Evolutionary conservation across 352 stramenopile genomes (phyloP).

Genomic region (Phytophthora europaea): DNA sequence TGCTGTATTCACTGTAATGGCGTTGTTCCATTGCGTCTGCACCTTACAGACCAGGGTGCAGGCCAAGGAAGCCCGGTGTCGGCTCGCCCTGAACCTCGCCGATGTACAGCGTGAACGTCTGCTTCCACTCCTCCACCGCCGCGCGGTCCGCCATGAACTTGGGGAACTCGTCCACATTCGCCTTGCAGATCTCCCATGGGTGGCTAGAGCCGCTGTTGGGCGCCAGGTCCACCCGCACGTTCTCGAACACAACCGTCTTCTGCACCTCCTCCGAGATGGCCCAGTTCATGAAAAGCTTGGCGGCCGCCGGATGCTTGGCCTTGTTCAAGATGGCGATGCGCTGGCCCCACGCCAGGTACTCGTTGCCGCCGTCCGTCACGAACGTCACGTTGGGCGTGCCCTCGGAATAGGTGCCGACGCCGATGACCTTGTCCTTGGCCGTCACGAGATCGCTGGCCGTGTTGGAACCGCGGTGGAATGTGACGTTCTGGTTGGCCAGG

Average conservation of each 20-base stretch:
- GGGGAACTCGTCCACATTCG: slow-evolving; percentile 44
- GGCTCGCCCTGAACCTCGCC: slow-evolving; percentile 58
- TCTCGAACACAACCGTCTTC: slow-evolving; percentile 36
- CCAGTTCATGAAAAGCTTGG: slow-evolving; percentile 76
- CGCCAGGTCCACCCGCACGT: slow-evolving; percentile 48
- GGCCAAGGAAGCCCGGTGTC: slow-evolving; percentile 44
- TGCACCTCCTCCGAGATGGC: slow-evolving; percentile 48
- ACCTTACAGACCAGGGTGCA: slow-evolving; percentile 38
- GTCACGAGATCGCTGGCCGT: slow-evolving; percentile 35
- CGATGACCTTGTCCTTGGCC: slow-evolving; percentile 45
- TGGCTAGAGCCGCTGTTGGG: slow-evolving; percentile 37
- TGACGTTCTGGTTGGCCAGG: slow-evolving; percentile 48
- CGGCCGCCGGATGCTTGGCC: slow-evolving; percentile 54
- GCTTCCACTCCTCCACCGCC: slow-evolving; percentile 45
- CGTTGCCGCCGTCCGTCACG: slow-evolving; percentile 38
- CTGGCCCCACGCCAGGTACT: slow-evolving; percentile 60
- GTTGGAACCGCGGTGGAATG: slow-evolving; percentile 49
- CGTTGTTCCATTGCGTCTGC: not conserved
- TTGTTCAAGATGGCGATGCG: slow-evolving; percentile 70
- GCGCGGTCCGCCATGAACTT: slow-evolving; percentile 65
- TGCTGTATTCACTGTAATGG: not conserved
- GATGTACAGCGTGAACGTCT: slow-evolving; percentile 67
- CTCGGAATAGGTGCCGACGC: slow-evolving; percentile 27
- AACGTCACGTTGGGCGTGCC: slow-evolving; percentile 30
- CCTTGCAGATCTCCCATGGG: slow-evolving; percentile 47